phyloP scores from a whole-genome alignment of 768 basidiomycete species.

The Pholiota microspora region DNA sequence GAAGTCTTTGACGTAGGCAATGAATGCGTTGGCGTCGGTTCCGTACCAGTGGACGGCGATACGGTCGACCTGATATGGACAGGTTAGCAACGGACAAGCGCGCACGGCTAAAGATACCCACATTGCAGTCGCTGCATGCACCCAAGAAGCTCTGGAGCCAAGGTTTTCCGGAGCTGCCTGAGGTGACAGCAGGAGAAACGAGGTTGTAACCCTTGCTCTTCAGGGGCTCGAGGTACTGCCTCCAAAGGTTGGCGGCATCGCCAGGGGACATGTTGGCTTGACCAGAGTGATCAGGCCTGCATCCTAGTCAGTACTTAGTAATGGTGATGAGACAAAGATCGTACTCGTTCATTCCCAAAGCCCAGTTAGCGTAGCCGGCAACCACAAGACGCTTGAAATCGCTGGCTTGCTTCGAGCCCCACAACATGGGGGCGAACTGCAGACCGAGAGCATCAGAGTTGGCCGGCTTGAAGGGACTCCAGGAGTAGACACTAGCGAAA shows the following conservation, averaged over 20 bases:
- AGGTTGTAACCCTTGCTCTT: slow-evolving; percentile 52
- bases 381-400: slow-evolving; percentile 48
- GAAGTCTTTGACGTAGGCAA: slow-evolving; percentile 46
- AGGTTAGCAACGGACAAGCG: background rate
- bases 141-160: slow-evolving; percentile 68
- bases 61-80: slow-evolving; percentile 43
- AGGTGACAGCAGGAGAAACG: slow-evolving; percentile 67
- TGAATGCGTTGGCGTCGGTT: slow-evolving; percentile 42
- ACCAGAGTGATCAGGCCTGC: slow-evolving; percentile 62
- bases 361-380: slow-evolving; percentile 47
- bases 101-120: slow-evolving; percentile 30
- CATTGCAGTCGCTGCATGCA: slow-evolving; percentile 51
- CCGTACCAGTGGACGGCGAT: slow-evolving; percentile 74
- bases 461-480: slow-evolving; percentile 55
- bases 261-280: slow-evolving; percentile 62
- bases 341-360: slow-evolving; percentile 76
- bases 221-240: slow-evolving; percentile 58
- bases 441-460: slow-evolving; percentile 43
- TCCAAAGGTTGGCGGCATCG: slow-evolving; percentile 56
- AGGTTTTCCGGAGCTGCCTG: slow-evolving; percentile 48
- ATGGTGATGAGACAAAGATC: slow-evolving; percentile 19
- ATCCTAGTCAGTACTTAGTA: slow-evolving; percentile 1
- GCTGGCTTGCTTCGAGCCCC: slow-evolving; percentile 53
- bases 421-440: slow-evolving; percentile 64
- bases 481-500: slow-evolving; percentile 59